Conservation (phyloP, 805 yeast genomes). For the Dipodascus albidus region DNA sequence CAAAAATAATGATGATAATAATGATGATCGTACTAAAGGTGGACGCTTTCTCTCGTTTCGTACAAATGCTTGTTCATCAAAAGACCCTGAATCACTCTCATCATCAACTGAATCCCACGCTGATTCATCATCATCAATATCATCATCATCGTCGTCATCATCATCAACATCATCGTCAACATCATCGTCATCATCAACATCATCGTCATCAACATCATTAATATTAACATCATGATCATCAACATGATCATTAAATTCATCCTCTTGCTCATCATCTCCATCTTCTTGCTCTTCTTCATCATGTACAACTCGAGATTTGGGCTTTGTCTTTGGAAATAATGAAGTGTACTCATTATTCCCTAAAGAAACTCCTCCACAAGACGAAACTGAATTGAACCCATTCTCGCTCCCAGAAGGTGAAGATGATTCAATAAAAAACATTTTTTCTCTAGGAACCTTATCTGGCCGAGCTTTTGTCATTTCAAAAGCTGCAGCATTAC, state of each 20-base stretch:
- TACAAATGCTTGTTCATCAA: conserved; percentile 20
- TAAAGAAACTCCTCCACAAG: neutral
- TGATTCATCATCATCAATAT: conserved; percentile 23
- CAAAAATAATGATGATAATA: conserved; percentile 28
- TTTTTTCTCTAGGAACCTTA: conserved; percentile 20
- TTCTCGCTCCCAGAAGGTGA: conserved; percentile 27
- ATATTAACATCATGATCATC: neutral
- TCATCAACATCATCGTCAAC: conserved; percentile 6
- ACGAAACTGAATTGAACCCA: conserved; percentile 9
- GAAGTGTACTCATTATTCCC: neutral
- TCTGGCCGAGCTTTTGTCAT: conserved; percentile 15
- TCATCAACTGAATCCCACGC: conserved; percentile 30
- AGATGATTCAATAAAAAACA: conserved; percentile 29
- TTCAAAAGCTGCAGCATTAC: conserved; percentile 1
- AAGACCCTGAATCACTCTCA: conserved; percentile 22
- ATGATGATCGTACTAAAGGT: conserved; percentile 25
- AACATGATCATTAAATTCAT: neutral
- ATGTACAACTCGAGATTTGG: conserved; percentile 3
- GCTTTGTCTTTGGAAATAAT: conserved; percentile 5
- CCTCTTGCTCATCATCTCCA: conserved; percentile 6
- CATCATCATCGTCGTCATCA: conserved; percentile 16
- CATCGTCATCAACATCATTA: conserved; percentile 1
- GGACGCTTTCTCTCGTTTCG: conserved; percentile 20
- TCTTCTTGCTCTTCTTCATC: conserved; percentile 7
- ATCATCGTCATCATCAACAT: conserved; percentile 1